phyloP scores from a whole-genome alignment of 1,284 basidiomycete species.

The Cryptococcus depauperatus region DNA sequence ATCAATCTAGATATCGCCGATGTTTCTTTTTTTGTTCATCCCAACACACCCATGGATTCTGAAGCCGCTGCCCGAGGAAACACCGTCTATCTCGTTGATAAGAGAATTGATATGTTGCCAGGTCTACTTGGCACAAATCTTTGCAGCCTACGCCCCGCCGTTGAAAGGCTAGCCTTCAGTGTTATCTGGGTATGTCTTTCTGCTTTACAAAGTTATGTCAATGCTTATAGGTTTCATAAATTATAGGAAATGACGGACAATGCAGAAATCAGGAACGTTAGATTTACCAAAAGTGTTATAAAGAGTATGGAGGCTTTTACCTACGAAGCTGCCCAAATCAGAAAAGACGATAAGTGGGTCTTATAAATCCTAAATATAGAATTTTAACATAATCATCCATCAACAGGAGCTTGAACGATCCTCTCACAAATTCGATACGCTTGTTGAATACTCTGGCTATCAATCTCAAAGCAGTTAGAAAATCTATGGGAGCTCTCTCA shows the following conservation, averaged over 20 bases:
- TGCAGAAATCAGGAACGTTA: conserved; percentile 80
- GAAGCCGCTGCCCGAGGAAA: conserved; percentile 94
- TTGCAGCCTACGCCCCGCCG: conserved; percentile 85
- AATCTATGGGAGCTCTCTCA: conserved; percentile 91
- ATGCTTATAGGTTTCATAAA: conserved; percentile 3
- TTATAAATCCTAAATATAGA: too few species aligned
- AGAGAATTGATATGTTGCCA: conserved; percentile 98
- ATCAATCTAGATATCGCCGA: conserved; percentile 81
- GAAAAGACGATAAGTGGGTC: conserved; percentile 82
- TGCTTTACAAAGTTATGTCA: not conserved
- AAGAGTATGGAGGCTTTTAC: conserved; percentile 95
- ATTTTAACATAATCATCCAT: not conserved
- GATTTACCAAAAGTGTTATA: conserved; percentile 94
- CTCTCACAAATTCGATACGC: conserved; percentile 79
- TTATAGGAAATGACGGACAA: conserved; percentile 71
- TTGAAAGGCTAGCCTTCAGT: conserved; percentile 92
- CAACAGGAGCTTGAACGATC: conserved; percentile 63
- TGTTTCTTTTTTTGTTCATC: conserved; percentile 90
- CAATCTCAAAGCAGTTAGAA: conserved; percentile 76
- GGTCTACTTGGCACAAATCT: conserved; percentile 90
- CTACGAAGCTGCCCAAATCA: conserved; percentile 89
- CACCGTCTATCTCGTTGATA: conserved; percentile 97
- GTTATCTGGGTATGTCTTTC: conserved; percentile 75
- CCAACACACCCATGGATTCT: conserved; percentile 92
- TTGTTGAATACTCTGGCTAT: conserved; percentile 81